A percentile compares a stretch with the other conserved stretches of the same genome.
These are phyloP conservation scores for Calonectria leucothoes DNA, from an alignment of 2,329 filamentous ascomycete genomes.

Conservation along the genomic window DNA sequence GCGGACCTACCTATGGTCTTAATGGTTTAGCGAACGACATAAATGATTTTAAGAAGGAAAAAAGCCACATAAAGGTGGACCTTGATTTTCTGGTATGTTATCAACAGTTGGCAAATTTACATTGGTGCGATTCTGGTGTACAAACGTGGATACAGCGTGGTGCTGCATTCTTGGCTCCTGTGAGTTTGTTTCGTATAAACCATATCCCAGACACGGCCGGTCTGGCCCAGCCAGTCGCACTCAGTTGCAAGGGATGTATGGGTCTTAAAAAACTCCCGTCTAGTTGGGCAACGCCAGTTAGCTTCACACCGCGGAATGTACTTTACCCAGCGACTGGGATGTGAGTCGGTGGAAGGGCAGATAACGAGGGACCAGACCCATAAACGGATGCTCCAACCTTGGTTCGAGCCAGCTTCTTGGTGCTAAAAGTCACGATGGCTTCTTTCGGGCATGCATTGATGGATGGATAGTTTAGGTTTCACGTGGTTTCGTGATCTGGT, in stretches of 20 bases:
- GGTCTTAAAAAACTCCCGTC: not conserved
- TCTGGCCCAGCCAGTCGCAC: not conserved
- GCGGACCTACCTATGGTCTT: not conserved
- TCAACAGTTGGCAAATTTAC: not conserved
- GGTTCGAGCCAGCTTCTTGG: not conserved
- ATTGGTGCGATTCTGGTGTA: not conserved
- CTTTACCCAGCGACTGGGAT: not conserved
- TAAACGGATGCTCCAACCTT: not conserved
- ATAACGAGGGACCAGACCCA: not conserved
- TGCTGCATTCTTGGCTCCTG: not conserved
- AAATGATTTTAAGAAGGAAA: slow-evolving; percentile 14
- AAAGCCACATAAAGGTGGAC: not conserved
- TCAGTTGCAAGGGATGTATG: not conserved
- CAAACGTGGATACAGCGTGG: not conserved
- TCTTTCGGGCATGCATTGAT: slow-evolving; percentile 5
- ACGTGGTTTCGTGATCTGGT: slow-evolving; percentile 8
- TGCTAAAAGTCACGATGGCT: not conserved
- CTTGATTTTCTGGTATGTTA: not conserved
- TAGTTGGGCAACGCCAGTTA: not conserved
- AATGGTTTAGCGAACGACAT: slow-evolving; percentile 16
- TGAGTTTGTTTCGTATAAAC: slow-evolving; percentile 3
- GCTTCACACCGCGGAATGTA: not conserved
- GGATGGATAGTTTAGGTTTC: not conserved
- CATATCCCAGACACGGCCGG: not conserved
- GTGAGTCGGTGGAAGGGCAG: not conserved